These are phyloP conservation scores for Chrysoporthe austroafricana DNA, from an alignment of 2,329 filamentous ascomycete species.

Conservation along the genomic window DNA sequence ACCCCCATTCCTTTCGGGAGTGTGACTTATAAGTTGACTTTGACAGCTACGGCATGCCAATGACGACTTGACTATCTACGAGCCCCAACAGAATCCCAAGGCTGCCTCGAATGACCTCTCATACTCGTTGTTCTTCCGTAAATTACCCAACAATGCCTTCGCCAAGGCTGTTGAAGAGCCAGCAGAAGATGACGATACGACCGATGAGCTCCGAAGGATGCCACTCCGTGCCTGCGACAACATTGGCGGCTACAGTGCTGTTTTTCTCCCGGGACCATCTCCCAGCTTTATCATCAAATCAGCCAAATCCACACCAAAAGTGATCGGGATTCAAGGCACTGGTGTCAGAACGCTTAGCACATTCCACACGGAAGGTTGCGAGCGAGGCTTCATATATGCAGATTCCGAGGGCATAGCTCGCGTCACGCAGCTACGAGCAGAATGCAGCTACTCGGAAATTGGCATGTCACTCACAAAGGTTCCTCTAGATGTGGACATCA, in stretches of 20 bases:
- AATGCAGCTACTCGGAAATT: constrained; percentile 72
- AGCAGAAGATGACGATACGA: constrained; percentile 53
- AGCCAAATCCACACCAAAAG: constrained; percentile 73
- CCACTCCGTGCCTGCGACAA: constrained; percentile 64
- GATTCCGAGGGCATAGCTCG: constrained; percentile 73
- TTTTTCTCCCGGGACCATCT: constrained; percentile 81
- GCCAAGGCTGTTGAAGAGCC: constrained; percentile 59
- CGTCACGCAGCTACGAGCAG: constrained; percentile 70
- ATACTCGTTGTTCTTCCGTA: constrained; percentile 72
- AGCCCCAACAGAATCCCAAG: constrained; percentile 66
- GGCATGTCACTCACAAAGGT: constrained; percentile 78
- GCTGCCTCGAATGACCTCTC: constrained; percentile 50
- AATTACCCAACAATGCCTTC: constrained; percentile 69
- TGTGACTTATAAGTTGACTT: not conserved
- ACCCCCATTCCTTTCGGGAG: not conserved
- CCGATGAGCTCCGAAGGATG: constrained; percentile 50
- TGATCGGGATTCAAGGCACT: constrained; percentile 72
- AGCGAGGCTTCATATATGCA: constrained; percentile 81
- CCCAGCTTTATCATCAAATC: constrained; percentile 85
- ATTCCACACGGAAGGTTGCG: constrained; percentile 77
- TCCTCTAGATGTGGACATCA: constrained; percentile 69
- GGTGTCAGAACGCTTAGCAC: constrained; percentile 72
- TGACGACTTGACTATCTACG: constrained; percentile 86
- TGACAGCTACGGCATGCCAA: constrained; percentile 72
- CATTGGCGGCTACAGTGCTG: constrained; percentile 76